Conservation (phyloP, 176 grass and related monocot species). For the Areca catechu region DNA sequence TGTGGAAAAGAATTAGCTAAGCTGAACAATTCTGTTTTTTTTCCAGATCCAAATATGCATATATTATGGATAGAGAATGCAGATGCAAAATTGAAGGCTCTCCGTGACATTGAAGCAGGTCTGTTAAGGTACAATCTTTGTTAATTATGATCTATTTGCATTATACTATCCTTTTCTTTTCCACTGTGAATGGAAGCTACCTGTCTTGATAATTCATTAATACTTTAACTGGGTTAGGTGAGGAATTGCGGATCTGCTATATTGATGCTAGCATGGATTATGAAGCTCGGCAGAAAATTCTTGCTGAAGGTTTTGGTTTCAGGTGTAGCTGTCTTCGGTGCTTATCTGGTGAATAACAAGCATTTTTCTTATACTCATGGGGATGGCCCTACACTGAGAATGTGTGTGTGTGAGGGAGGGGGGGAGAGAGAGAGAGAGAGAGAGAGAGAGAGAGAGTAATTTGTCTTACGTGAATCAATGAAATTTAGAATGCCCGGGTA, state of each 20-base stretch:
- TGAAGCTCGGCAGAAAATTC: conserved; percentile 67
- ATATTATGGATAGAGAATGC: conserved; percentile 67
- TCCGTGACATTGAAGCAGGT: conserved; percentile 69
- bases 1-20: neutral
- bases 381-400: no score
- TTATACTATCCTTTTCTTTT: no score
- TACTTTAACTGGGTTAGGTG: conserved; percentile 35
- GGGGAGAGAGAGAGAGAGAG: no score
- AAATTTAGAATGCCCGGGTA: no score
- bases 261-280: conserved; percentile 78
- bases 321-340: conserved; percentile 53
- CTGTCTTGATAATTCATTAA: neutral
- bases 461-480: no score
- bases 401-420: no score
- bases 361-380: neutral
- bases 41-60: conserved; percentile 82
- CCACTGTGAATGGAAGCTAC: no score
- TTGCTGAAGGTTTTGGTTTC: conserved; percentile 76
- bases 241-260: conserved; percentile 86
- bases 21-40: neutral
- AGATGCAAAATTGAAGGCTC: conserved; percentile 58
- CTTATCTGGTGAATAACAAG: conserved; percentile 47
- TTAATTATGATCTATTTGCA: no score
- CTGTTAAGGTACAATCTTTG: neutral
- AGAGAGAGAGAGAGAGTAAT: no score